Percentiles rank a stretch among this genome's conserved stretches.
Conservation (phyloP, 2,329 filamentous ascomycete genomes). For the Trichoderma aggressivum region DNA sequence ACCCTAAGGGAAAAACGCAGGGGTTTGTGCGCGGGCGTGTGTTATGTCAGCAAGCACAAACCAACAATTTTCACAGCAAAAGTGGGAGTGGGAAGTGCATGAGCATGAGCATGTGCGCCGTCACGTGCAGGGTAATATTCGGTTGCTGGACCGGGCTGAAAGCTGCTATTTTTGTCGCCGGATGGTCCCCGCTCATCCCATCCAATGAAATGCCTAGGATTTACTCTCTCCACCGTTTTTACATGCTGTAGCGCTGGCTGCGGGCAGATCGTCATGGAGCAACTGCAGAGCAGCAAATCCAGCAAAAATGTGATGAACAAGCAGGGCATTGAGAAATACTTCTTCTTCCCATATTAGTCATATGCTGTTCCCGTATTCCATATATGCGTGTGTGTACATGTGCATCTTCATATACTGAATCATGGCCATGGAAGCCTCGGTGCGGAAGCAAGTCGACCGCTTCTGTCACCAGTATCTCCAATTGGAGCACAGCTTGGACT, state of each 20-base stretch:
- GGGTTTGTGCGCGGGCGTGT: slow-evolving; percentile 2
- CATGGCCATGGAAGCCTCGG: slow-evolving; percentile 15
- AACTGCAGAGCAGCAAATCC: background rate
- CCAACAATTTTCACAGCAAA: background rate
- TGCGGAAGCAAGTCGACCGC: slow-evolving; percentile 36
- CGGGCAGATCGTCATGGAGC: background rate
- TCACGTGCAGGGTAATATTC: slow-evolving; percentile 14
- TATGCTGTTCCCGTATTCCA: background rate
- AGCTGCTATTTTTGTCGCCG: background rate
- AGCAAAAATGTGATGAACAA: background rate
- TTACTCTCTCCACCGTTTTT: background rate
- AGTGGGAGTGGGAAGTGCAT: background rate
- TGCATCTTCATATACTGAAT: background rate
- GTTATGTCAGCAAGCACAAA: background rate
- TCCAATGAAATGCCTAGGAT: background rate
- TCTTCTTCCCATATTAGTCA: background rate
- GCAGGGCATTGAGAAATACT: background rate
- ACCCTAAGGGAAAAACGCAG: slow-evolving; percentile 39
- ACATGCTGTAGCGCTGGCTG: background rate
- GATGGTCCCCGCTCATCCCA: background rate
- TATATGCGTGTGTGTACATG: background rate
- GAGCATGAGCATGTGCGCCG: background rate
- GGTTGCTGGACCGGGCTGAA: background rate
- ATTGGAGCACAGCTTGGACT: slow-evolving; percentile 61
- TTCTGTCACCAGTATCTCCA: slow-evolving; percentile 79